Percentiles rank a stretch among this genome's conserved stretches.
phyloP scores from a whole-genome alignment of 306 rosid species.

The Pyrus betulifolia region DNA sequence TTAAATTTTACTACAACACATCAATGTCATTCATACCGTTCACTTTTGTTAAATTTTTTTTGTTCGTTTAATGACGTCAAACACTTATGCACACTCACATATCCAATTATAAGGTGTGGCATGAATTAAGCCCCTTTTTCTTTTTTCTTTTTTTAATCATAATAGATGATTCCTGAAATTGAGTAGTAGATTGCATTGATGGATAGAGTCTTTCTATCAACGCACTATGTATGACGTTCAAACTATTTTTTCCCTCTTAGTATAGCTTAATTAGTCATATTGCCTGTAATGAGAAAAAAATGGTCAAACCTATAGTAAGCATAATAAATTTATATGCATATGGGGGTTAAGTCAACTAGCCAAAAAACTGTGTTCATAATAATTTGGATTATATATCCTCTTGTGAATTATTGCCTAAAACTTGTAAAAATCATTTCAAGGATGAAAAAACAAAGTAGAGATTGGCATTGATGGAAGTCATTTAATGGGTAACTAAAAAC shows the following conservation, averaged over 20 bases:
- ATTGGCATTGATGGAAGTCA: neutral
- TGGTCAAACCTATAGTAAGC: neutral
- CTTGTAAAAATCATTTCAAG: neutral
- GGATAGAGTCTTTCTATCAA: neutral
- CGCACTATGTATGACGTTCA: neutral
- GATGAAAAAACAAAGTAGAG: neutral
- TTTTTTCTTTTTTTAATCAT: neutral
- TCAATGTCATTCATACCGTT: neutral
- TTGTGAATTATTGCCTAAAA: neutral
- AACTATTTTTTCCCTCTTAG: no score
- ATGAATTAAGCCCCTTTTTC: rapidly evolving
- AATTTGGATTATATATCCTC: no score
- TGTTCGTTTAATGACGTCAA: no score
- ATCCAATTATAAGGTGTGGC: neutral
- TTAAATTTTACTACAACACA: no score
- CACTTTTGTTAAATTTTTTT: neutral
- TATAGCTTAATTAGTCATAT: no score
- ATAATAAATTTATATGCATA: neutral
- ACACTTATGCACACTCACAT: neutral
- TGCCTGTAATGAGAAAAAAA: neutral
- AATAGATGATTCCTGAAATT: no score
- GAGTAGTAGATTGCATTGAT: neutral
- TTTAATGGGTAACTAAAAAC: neutral
- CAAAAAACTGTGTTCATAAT: neutral
- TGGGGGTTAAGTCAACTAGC: neutral